Percentiles rank a stretch among this genome's conserved stretches.
Conservation (phyloP, 2,329 filamentous ascomycete genomes). For the Clonostachys chloroleuca region DNA sequence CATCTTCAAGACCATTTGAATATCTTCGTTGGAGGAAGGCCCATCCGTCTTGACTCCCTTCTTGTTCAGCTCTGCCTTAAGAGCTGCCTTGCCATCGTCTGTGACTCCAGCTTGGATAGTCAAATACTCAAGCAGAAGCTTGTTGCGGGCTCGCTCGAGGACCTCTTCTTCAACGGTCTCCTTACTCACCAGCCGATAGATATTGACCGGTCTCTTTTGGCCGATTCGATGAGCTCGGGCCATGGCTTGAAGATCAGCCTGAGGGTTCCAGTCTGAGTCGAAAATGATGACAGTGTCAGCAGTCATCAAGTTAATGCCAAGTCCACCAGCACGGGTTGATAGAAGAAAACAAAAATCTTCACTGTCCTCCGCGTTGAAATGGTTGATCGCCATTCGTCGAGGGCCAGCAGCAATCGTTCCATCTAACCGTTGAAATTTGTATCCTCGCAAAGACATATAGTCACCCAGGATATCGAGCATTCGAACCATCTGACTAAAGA, state of each 20-base stretch:
- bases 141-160: slow-evolving; percentile 91
- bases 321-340: slow-evolving; percentile 89
- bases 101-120: slow-evolving; percentile 97
- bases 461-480: slow-evolving; percentile 96
- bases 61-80: slow-evolving; percentile 71
- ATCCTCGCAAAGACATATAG: slow-evolving; percentile 88
- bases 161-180: slow-evolving; percentile 99
- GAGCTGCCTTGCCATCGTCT: slow-evolving; percentile 84
- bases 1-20: slow-evolving; percentile 93
- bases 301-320: slow-evolving; percentile 99
- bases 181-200: slow-evolving; percentile 94
- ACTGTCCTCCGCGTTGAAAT: slow-evolving; percentile 96
- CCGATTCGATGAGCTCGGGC: slow-evolving; percentile 96
- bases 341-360: slow-evolving; percentile 95
- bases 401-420: slow-evolving; percentile 88
- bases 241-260: slow-evolving; percentile 97
- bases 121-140: slow-evolving; percentile 93
- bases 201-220: slow-evolving; percentile 91
- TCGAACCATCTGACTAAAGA: slow-evolving; percentile 99
- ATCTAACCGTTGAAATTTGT: slow-evolving; percentile 91
- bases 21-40: slow-evolving; percentile 88
- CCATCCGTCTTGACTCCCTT: slow-evolving; percentile 71
- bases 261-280: slow-evolving; percentile 98
- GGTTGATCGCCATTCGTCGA: slow-evolving; percentile 90
- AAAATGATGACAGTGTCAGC: slow-evolving; percentile 97